Evolutionary conservation across 441 rosid genomes (phyloP).

Genomic region (Metrosideros polymorpha): DNA sequence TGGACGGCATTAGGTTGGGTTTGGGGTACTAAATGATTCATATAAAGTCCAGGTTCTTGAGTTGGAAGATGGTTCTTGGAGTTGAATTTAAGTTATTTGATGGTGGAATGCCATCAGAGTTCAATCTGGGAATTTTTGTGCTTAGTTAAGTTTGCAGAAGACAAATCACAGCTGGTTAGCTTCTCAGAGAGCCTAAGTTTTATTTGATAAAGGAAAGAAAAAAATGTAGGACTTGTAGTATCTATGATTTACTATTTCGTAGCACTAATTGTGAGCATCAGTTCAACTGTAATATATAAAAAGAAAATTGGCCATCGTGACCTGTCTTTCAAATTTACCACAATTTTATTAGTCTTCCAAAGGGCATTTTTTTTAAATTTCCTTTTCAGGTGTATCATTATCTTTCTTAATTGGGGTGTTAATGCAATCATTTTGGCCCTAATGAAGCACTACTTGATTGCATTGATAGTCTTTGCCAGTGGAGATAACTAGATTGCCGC

Average conservation of each 20-base stretch:
- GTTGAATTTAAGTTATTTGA: background rate
- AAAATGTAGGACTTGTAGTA: background rate
- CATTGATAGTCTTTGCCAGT: conserved; percentile 67
- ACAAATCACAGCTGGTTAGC: background rate
- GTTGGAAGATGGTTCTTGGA: background rate
- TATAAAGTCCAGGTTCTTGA: background rate
- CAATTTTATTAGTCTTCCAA: background rate
- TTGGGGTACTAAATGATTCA: background rate
- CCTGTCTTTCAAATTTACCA: background rate
- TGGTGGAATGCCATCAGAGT: background rate
- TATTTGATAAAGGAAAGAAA: background rate
- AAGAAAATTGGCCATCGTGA: background rate
- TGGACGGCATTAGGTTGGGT: background rate
- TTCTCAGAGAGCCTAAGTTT: background rate
- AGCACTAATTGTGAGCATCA: background rate
- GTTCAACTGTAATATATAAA: background rate
- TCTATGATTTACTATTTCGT: background rate
- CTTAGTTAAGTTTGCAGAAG: background rate
- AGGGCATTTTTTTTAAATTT: background rate
- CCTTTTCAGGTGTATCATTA: background rate
- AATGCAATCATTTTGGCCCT: background rate
- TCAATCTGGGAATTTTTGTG: background rate
- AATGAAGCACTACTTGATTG: background rate
- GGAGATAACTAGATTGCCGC: conserved; percentile 67
- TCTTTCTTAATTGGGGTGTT: background rate